Percentiles rank a stretch among this genome's conserved stretches.
Evolutionary conservation across 2,329 filamentous ascomycete genomes (phyloP).

Genomic region (Beauveria sp.): DNA sequence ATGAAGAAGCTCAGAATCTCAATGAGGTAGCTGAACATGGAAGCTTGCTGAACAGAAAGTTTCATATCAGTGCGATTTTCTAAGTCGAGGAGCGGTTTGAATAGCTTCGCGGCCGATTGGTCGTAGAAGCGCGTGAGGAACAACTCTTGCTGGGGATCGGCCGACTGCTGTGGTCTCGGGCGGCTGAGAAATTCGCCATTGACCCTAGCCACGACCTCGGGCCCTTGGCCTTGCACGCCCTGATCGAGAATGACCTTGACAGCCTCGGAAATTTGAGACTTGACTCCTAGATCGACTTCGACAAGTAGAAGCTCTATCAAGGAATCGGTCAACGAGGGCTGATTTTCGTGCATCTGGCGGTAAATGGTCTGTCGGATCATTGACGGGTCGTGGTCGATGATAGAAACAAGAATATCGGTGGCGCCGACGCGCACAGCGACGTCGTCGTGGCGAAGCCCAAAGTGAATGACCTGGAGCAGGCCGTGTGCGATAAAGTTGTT

Average conservation of each 20-base stretch:
- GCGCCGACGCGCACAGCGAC: slow-evolving; percentile 83
- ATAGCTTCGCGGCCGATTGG: slow-evolving; percentile 73
- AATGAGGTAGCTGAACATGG: slow-evolving; percentile 83
- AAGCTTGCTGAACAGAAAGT: slow-evolving; percentile 75
- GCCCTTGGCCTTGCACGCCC: slow-evolving; percentile 38
- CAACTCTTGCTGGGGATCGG: slow-evolving; percentile 70
- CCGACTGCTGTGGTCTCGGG: slow-evolving; percentile 41
- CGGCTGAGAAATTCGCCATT: slow-evolving; percentile 64
- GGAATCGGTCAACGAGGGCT: slow-evolving; percentile 79
- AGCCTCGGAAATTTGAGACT: slow-evolving; percentile 90
- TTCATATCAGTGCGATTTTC: slow-evolving; percentile 61
- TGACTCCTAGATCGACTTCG: slow-evolving; percentile 88
- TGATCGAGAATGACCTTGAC: slow-evolving; percentile 88
- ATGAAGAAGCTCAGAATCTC: slow-evolving; percentile 94
- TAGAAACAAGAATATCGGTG: slow-evolving; percentile 84
- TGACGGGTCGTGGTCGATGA: slow-evolving; percentile 91
- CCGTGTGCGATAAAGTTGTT: slow-evolving; percentile 85
- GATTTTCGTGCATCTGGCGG: slow-evolving; percentile 81
- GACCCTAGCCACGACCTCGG: slow-evolving; percentile 51
- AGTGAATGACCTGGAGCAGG: slow-evolving; percentile 83
- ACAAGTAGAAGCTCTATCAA: slow-evolving; percentile 85
- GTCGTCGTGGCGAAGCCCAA: slow-evolving; percentile 77
- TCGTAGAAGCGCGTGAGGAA: slow-evolving; percentile 90
- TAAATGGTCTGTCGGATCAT: slow-evolving; percentile 94
- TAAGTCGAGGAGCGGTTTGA: slow-evolving; percentile 76